These are phyloP conservation scores for Panaeolus cyanescens DNA, from an alignment of 768 basidiomycete genomes.

Conservation along the genomic window DNA sequence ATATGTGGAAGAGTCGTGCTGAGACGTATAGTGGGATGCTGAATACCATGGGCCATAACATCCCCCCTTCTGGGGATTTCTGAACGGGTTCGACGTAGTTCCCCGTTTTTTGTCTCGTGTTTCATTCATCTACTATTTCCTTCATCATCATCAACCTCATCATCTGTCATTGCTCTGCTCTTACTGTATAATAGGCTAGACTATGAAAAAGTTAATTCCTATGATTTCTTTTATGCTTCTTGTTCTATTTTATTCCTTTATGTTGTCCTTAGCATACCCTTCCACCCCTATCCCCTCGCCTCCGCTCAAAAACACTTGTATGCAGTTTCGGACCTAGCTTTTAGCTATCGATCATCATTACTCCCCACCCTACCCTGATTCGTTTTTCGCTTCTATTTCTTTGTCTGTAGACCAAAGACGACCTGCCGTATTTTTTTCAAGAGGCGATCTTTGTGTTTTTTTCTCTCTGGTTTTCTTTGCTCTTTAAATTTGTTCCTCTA, in stretches of 20 bases:
- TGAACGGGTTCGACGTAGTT: neutral
- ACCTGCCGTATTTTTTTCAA: constrained; percentile 4
- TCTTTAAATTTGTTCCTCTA: too few relatives aligned
- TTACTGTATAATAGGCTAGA: constrained; percentile 1
- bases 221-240: neutral
- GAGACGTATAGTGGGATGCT: neutral
- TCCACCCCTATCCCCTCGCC: neutral
- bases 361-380: neutral
- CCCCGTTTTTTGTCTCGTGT: neutral
- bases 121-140: neutral
- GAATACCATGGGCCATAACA: neutral
- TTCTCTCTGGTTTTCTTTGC: too few relatives aligned
- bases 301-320: neutral
- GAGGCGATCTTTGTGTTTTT: constrained; percentile 1
- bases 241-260: neutral
- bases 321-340: neutral
- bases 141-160: neutral
- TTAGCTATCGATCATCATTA: neutral
- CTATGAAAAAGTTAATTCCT: constrained; percentile 1
- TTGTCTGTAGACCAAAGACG: neutral
- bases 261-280: constrained; percentile 1
- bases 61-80: neutral
- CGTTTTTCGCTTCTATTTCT: neutral
- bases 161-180: neutral
- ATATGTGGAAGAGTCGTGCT: constrained; percentile 63